These are phyloP conservation scores for Turritis glabra DNA, from an alignment of 345 rosid genomes.

Conservation along the genomic window DNA sequence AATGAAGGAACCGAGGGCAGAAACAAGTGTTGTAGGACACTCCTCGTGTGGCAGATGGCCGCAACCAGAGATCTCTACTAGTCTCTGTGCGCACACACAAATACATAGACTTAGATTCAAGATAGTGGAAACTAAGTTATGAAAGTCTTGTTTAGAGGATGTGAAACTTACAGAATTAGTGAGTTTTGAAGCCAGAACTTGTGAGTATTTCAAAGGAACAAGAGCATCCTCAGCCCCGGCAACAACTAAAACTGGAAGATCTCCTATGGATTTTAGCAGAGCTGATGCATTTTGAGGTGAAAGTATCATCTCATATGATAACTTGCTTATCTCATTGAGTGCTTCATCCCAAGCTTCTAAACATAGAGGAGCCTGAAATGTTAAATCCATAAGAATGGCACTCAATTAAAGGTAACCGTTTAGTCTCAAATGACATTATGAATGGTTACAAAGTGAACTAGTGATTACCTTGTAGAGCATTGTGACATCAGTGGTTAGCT, in stretches of 20 bases:
- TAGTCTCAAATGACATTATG: background rate
- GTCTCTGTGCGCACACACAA: constrained; percentile 54
- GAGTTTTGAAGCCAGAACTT: constrained; percentile 71
- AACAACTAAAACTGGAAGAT: constrained; percentile 68
- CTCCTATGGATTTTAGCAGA: constrained; percentile 63
- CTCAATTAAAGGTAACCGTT: background rate
- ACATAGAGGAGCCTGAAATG: constrained; percentile 70
- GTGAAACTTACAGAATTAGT: constrained; percentile 73
- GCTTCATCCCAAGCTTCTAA: constrained; percentile 97
- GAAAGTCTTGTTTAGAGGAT: background rate
- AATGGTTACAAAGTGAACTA: background rate
- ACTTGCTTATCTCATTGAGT: constrained; percentile 81
- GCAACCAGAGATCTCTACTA: constrained; percentile 79
- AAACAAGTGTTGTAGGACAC: constrained; percentile 77
- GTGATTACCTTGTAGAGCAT: constrained; percentile 79
- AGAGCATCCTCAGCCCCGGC: constrained; percentile 78
- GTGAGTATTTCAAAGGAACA: constrained; percentile 74
- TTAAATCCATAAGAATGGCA: background rate
- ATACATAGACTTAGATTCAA: background rate
- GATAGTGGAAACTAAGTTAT: background rate
- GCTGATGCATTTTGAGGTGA: constrained; percentile 52
- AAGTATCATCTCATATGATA: constrained; percentile 75
- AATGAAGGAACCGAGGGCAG: constrained; percentile 71
- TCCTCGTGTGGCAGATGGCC: constrained; percentile 97
- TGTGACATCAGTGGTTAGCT: constrained; percentile 73